phyloP scores from a whole-genome alignment of 768 basidiomycete genomes.

The Suillus occidentalis region DNA sequence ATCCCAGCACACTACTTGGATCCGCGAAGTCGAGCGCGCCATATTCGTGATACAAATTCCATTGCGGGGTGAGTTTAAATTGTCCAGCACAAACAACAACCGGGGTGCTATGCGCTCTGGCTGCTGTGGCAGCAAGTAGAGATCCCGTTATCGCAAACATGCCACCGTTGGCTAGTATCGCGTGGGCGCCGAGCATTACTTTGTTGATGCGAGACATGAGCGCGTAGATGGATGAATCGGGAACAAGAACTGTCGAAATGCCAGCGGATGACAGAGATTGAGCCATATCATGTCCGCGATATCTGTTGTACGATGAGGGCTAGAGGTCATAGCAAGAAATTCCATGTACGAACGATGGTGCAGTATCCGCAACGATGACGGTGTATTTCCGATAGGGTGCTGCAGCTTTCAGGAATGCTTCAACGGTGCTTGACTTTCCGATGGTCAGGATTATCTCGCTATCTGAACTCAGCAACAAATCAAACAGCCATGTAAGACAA shows the following conservation, averaged over 20 bases:
- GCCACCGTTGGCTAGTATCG: conserved; percentile 95
- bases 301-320: conserved; percentile 44
- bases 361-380: conserved; percentile 94
- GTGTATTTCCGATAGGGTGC: conserved; percentile 90
- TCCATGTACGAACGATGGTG: conserved; percentile 70
- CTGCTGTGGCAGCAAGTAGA: conserved; percentile 81
- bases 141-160: conserved; percentile 90
- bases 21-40: conserved; percentile 80
- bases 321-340: conserved; percentile 7
- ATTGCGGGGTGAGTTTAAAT: conserved; percentile 92
- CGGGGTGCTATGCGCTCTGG: conserved; percentile 85
- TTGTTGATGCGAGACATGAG: conserved; percentile 98
- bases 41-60: conserved; percentile 87
- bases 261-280: conserved; percentile 70
- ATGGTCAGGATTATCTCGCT: conserved; percentile 95
- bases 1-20: conserved; percentile 65
- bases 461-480: conserved; percentile 4
- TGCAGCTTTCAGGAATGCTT: conserved; percentile 89
- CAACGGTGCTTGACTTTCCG: conserved; percentile 93
- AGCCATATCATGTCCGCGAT: conserved; percentile 85
- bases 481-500: not conserved
- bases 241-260: conserved; percentile 95
- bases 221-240: conserved; percentile 94
- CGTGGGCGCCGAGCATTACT: conserved; percentile 91
- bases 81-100: conserved; percentile 94